Base-by-base conservation (phyloP, 148 eudicot genomes). In the Cornus controversa region DNA sequence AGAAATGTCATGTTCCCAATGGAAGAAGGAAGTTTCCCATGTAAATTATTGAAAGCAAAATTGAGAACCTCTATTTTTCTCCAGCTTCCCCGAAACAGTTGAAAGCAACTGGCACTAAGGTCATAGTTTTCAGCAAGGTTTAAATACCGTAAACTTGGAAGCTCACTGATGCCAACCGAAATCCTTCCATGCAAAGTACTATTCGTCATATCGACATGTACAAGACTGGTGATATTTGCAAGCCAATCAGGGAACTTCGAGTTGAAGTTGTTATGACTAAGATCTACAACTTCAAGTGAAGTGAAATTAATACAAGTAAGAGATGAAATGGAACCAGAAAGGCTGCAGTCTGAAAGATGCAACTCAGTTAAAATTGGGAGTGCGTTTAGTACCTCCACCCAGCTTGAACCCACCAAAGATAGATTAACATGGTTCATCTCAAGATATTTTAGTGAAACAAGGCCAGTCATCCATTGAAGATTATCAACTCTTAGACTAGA, bases 401-500 rank as follows among this genome's bases (percentile, higher is more conserved):
- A 89, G 67, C 79, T 73, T n/a, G 63, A 26, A 14, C 71, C 57
- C 3, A 82, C 85, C 24, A 67, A 13, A 4, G 76, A 77, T 37
- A 86, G 84, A 25, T 85, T 78, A 1, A 76, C 84, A 11, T 63
- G 18, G n/a, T 72, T 86, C 76, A 89, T 74, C 24, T 84, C 84
- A 74, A 88, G 84, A 67, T 73, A 69, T 28, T 37, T 34, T 26
- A 89, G 54, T 5, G 85, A 71, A 65, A 62, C 62, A 76, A 86
- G 85, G 13, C 78, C 75, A 66, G 82, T 73, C 57, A 86, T 67
- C 91, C 91, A 89, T 42, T 74, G 64, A 25, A 86, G 77, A 74
- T 53, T 68, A 53, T 71, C 77, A 27, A 75, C 64, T 11, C 8
- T 70, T 18, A 29, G 34, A 29, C 34, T 29, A n/a, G n/a, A n/a